Base-by-base conservation (phyloP, 495 filamentous ascomycete genomes). In the Aspergillus bridgeri region DNA sequence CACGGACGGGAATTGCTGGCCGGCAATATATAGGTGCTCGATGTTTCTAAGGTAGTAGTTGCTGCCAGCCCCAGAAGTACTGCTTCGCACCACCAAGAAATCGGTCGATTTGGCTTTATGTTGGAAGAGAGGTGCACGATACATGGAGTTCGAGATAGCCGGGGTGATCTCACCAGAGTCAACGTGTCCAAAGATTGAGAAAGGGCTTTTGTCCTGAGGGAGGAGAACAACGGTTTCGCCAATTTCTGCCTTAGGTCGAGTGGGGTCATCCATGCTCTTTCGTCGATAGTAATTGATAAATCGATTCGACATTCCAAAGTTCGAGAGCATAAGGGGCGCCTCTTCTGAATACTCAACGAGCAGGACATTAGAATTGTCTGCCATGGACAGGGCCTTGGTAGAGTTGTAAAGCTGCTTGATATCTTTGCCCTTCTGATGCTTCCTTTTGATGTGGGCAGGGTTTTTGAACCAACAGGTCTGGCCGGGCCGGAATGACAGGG, bases 281-380 rank as follows among this genome's bases (percentile, higher is more conserved):
- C 92, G 87, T 17, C 94, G 88, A 67, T 96, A 96, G 73, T 97
- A 98, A 65, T 98, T 97, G 73, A 98, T 89, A 43, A 98, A 83
- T 43, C 90, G 87, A 68, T 85, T 93, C 51, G 91, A 93, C 94
- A 99, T 99, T 58, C 92, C 94, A 61, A 96, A 93, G 70, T 96
- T 95, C 7, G 94, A 96, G 59, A 99, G 78, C 56, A 92, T 89
- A 13, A 84, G 88, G 1, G 94, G 94, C 54, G 89, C 88, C 69
- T 98, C 91, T 68, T 99, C 94, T 11, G 91, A 94, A 72, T 98
- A 98, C 73, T 99, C 94, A 29, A 97, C 84, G 17, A 99, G 79
- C 8, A 96, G 76, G 17, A 88, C 85, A 22, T 83, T 86, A 0
- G 95, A 92, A 66, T 92, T 96, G 68, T 99, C 94, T 55, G 85